phyloP scores from a whole-genome alignment of 768 basidiomycete species.

The Lactarius indigo region DNA sequence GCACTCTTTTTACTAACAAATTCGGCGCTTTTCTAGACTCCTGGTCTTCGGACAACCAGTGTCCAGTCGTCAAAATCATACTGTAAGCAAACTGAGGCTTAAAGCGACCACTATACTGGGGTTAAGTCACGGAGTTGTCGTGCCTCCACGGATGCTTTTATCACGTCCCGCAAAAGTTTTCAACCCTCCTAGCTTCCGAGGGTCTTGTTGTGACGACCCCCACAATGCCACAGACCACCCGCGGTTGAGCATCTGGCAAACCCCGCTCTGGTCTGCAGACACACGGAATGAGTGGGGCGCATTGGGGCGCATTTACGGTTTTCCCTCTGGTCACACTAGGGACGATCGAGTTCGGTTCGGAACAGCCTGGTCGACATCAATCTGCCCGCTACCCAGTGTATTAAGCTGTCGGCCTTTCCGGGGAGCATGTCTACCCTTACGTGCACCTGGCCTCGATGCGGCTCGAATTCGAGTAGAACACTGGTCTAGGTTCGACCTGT shows the following conservation, averaged over 20 bases:
- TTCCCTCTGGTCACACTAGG: background rate
- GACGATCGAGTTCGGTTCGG: background rate
- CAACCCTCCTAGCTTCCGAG: no score
- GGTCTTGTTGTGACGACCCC: background rate
- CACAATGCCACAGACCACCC: background rate
- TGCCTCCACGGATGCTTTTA: background rate
- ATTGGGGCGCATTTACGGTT: background rate
- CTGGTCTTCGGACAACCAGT: background rate
- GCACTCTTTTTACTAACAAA: background rate
- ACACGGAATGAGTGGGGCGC: background rate
- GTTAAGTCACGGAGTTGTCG: background rate
- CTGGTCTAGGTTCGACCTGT: background rate
- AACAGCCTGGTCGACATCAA: background rate
- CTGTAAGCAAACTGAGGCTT: background rate
- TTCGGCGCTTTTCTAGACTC: background rate
- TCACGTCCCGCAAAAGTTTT: background rate
- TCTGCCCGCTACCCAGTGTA: background rate
- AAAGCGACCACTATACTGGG: background rate
- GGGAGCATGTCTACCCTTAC: background rate
- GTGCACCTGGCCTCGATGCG: background rate
- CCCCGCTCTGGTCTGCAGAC: background rate
- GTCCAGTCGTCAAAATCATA: background rate
- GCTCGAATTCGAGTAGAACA: background rate
- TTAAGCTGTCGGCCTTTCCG: background rate
- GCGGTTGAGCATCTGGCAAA: constrained; percentile 1